phyloP scores from a whole-genome alignment of 208 protist genomes.

The Crithidia thermophila region DNA sequence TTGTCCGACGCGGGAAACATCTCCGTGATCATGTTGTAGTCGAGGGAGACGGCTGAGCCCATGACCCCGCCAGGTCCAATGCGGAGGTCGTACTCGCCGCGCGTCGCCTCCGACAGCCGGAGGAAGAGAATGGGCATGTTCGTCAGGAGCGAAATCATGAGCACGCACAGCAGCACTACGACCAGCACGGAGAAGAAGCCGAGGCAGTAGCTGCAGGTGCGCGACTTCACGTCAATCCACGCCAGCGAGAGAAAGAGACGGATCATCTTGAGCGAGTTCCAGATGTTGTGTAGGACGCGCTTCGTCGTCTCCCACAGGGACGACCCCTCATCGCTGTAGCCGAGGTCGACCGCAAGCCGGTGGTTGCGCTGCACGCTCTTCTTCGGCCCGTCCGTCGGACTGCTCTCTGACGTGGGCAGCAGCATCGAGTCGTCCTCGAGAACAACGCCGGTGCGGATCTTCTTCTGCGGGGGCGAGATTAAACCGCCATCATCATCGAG shows the following conservation, averaged over 20 bases:
- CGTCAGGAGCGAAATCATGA: slow-evolving; percentile 62
- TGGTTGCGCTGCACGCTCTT: slow-evolving; percentile 4
- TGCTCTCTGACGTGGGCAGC: not conserved
- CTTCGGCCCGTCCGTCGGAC: not conserved
- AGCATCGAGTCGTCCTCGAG: not conserved
- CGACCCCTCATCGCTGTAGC: slow-evolving; percentile 19
- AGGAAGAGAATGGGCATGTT: slow-evolving; percentile 76
- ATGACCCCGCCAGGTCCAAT: slow-evolving; percentile 45
- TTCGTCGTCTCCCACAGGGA: slow-evolving; percentile 10
- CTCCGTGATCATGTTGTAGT: slow-evolving; percentile 50
- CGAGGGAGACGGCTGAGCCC: slow-evolving; percentile 34
- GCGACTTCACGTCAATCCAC: slow-evolving; percentile 36
- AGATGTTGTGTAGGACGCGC: slow-evolving; percentile 24
- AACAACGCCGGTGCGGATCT: not conserved
- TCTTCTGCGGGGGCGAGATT: not conserved
- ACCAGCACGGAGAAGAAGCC: slow-evolving; percentile 69
- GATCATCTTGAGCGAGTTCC: slow-evolving; percentile 31
- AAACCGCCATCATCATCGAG: not conserved
- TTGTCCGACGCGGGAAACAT: slow-evolving; percentile 14
- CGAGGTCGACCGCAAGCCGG: slow-evolving; percentile 29
- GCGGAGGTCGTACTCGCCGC: slow-evolving; percentile 54
- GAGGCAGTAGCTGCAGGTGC: slow-evolving; percentile 65
- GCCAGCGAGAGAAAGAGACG: slow-evolving; percentile 48
- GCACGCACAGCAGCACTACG: slow-evolving; percentile 67
- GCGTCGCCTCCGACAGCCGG: slow-evolving; percentile 46